Percentiles rank a stretch among this genome's conserved stretches.
Conservation (phyloP, 1,284 basidiomycete genomes). For the Heterobasidion occidentale region DNA sequence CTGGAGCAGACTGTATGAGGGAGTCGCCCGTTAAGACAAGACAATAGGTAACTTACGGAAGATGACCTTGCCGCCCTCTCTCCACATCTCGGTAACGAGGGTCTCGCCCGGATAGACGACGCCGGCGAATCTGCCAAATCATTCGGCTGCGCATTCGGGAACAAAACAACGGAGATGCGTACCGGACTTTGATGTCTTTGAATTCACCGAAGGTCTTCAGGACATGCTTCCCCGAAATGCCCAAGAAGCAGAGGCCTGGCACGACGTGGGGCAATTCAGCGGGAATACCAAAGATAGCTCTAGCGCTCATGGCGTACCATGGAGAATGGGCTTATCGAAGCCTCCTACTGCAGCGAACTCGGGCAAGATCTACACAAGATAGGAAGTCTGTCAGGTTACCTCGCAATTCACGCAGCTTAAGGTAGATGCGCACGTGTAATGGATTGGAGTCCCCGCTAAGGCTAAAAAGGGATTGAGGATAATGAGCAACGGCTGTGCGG, state of each 20-base stretch:
- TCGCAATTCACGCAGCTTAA: neutral
- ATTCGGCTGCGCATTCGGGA: neutral
- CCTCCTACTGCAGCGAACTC: slow-evolving; percentile 93
- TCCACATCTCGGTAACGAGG: slow-evolving; percentile 95
- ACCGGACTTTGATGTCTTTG: slow-evolving; percentile 96
- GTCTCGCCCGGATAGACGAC: slow-evolving; percentile 95
- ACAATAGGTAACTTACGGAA: slow-evolving; percentile 57
- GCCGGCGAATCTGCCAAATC: slow-evolving; percentile 62
- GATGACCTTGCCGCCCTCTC: slow-evolving; percentile 86
- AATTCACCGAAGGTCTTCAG: slow-evolving; percentile 80
- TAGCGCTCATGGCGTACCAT: slow-evolving; percentile 32
- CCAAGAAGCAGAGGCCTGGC: slow-evolving; percentile 86
- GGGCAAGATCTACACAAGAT: slow-evolving; percentile 69
- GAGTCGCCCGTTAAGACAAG: neutral
- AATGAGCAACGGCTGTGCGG: neutral
- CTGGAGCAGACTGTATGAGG: slow-evolving; percentile 24
- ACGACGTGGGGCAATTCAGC: neutral
- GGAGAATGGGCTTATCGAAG: slow-evolving; percentile 85
- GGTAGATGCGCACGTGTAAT: slow-evolving; percentile 58
- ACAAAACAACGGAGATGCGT: slow-evolving; percentile 16
- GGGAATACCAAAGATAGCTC: neutral
- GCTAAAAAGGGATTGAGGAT: slow-evolving; percentile 24
- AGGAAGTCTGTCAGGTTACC: neutral
- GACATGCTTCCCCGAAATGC: slow-evolving; percentile 93
- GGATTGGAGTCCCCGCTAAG: slow-evolving; percentile 90